These are phyloP conservation scores for Amaranthus palmeri DNA, from an alignment of 148 eudicot genomes.

Conservation along the genomic window DNA sequence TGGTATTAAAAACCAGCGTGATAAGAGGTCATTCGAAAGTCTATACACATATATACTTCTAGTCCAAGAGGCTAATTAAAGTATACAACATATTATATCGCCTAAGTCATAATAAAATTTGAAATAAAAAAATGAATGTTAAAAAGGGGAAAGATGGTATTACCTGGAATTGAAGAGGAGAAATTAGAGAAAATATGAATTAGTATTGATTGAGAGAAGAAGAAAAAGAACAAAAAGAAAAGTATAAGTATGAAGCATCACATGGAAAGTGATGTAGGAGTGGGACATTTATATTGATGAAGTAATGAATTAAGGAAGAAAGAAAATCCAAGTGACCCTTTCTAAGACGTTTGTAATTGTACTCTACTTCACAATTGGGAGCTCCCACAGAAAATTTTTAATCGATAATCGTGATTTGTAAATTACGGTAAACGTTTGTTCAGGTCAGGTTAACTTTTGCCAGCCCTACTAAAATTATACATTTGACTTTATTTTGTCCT, in stretches of 20 bases:
- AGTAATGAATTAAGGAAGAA: background rate
- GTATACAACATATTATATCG: background rate
- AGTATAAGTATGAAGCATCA: background rate
- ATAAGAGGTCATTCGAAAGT: no score
- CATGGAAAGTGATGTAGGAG: conserved; percentile 8
- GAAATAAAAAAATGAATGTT: no score
- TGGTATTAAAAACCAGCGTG: no score
- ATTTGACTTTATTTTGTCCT: no score
- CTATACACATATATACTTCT: no score
- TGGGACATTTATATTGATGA: background rate
- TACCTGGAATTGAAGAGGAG: background rate
- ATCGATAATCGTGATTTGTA: no score
- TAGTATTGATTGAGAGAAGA: background rate
- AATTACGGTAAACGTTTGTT: no score
- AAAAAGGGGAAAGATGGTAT: no score
- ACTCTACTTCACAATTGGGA: background rate
- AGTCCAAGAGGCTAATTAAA: background rate
- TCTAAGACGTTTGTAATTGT: background rate
- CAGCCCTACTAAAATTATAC: no score
- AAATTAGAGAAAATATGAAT: background rate
- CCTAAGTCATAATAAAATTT: background rate
- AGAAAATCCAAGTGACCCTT: background rate
- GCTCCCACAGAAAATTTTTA: background rate
- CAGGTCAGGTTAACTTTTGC: no score
- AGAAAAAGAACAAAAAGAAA: background rate